Percentiles rank a stretch among this genome's conserved stretches.
phyloP scores from a whole-genome alignment of 768 basidiomycete species.

The Steccherinum ochraceum region DNA sequence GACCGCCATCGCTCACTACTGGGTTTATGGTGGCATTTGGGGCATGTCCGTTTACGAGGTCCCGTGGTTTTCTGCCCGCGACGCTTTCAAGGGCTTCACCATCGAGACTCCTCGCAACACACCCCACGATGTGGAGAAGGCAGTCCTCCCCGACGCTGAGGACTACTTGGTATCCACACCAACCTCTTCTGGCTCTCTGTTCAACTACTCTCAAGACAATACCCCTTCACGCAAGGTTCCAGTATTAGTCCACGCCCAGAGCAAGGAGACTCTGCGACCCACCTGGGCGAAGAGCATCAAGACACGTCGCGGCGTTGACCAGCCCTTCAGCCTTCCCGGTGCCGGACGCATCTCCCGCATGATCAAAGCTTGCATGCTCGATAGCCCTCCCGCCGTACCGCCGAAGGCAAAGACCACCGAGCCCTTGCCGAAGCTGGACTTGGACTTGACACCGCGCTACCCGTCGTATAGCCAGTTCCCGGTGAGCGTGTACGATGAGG shows the following conservation, averaged over 20 bases:
- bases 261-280: constrained; percentile 28
- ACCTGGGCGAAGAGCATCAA: constrained; percentile 42
- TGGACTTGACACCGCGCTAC: constrained; percentile 13
- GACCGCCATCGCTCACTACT: constrained; percentile 38
- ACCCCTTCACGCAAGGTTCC: constrained; percentile 7
- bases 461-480: constrained; percentile 30
- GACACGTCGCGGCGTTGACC: constrained; percentile 50
- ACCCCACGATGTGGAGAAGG: constrained; percentile 6
- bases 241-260: constrained; percentile 13
- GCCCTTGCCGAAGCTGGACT: constrained; percentile 2
- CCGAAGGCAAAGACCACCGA: constrained; percentile 10
- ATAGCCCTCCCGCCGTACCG: constrained; percentile 13
- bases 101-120: neutral
- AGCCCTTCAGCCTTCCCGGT: constrained; percentile 37
- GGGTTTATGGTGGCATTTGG: constrained; percentile 45
- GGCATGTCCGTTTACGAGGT: constrained; percentile 40
- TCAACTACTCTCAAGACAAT: constrained; percentile 7
- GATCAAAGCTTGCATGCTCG: constrained; percentile 24
- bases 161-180: neutral
- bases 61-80: constrained; percentile 45
- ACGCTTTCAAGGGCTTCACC: constrained; percentile 1
- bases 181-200: neutral
- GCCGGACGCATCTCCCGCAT: constrained; percentile 21
- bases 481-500: constrained; percentile 35
- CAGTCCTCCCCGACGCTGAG: constrained; percentile 4